Evolutionary conservation across 2,329 filamentous ascomycete species (phyloP).

Genomic region (Phialocephala subalpina): DNA sequence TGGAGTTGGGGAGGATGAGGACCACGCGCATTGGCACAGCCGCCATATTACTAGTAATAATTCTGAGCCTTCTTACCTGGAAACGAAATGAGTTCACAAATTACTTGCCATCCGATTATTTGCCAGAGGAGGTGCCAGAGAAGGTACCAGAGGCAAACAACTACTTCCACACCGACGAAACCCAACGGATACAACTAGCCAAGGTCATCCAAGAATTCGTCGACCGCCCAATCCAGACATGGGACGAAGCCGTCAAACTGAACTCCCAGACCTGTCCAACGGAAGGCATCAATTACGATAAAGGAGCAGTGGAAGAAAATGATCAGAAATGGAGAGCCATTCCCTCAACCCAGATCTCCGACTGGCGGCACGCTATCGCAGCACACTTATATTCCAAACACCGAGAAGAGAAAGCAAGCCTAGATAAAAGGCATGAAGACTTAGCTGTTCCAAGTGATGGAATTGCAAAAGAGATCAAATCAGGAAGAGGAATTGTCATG

Average conservation of each 20-base stretch:
- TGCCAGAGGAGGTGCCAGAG: too few relatives aligned
- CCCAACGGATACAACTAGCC: too few relatives aligned
- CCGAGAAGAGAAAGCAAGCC: slow-evolving; percentile 5
- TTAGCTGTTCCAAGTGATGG: background rate
- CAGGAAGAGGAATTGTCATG: slow-evolving; percentile 34
- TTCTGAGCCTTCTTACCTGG: too few relatives aligned
- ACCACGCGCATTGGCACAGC: too few relatives aligned
- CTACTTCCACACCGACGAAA: too few relatives aligned
- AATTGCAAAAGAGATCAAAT: slow-evolving; percentile 4
- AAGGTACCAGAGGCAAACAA: too few relatives aligned
- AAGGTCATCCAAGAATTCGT: background rate
- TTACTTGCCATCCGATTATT: too few relatives aligned
- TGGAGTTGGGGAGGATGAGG: too few relatives aligned
- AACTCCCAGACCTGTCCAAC: slow-evolving; percentile 28
- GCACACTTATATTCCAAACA: slow-evolving; percentile 13
- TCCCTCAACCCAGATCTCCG: slow-evolving; percentile 25
- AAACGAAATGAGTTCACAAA: too few relatives aligned
- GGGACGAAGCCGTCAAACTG: slow-evolving; percentile 26
- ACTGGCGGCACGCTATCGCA: slow-evolving; percentile 30
- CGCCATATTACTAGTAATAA: too few relatives aligned
- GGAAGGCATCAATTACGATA: slow-evolving; percentile 31
- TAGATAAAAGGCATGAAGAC: background rate
- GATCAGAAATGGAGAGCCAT: slow-evolving; percentile 26
- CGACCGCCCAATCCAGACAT: slow-evolving; percentile 24
- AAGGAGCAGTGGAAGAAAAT: slow-evolving; percentile 23